Conservation (phyloP, 2,329 filamentous ascomycete genomes). For the Lachnellula occidentalis region DNA sequence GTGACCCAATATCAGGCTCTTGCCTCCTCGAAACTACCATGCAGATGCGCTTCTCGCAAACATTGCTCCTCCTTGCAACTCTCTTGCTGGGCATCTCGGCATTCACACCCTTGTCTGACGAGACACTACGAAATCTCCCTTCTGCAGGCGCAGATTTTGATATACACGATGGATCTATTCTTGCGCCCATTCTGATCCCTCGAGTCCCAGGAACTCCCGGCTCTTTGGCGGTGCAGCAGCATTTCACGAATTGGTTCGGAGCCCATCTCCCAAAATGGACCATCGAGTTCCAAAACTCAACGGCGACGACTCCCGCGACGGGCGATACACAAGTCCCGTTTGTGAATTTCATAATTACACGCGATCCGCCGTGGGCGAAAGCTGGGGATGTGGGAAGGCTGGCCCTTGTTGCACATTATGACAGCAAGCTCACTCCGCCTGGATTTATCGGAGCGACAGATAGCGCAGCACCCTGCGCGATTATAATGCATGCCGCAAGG, state of each 20-base stretch:
- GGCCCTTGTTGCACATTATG: constrained; percentile 90
- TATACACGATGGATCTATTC: constrained; percentile 66
- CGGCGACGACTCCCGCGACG: constrained; percentile 71
- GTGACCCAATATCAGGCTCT: constrained; percentile 16
- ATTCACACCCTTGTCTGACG: constrained; percentile 58
- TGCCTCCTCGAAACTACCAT: constrained; percentile 17
- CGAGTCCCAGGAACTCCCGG: constrained; percentile 85
- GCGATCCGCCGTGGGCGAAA: constrained; percentile 79
- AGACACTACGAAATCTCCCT: constrained; percentile 65
- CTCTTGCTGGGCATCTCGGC: constrained; percentile 17
- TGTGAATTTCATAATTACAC: constrained; percentile 75
- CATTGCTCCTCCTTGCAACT: constrained; percentile 15
- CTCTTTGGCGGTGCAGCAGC: constrained; percentile 64
- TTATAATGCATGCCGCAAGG: constrained; percentile 80
- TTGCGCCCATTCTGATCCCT: constrained; percentile 81
- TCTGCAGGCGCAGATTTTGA: constrained; percentile 72
- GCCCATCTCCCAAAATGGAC: constrained; percentile 71
- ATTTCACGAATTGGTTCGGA: constrained; percentile 80
- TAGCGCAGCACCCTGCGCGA: constrained; percentile 89
- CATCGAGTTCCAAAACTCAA: constrained; percentile 84
- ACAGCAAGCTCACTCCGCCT: constrained; percentile 71
- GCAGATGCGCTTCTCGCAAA: constrained; percentile 10
- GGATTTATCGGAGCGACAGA: constrained; percentile 94
- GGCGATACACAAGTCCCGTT: constrained; percentile 71
- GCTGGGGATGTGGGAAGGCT: constrained; percentile 72